These are phyloP conservation scores for Pterocarpus macrocarpus DNA, from an alignment of 306 rosid species.

Conservation along the genomic window DNA sequence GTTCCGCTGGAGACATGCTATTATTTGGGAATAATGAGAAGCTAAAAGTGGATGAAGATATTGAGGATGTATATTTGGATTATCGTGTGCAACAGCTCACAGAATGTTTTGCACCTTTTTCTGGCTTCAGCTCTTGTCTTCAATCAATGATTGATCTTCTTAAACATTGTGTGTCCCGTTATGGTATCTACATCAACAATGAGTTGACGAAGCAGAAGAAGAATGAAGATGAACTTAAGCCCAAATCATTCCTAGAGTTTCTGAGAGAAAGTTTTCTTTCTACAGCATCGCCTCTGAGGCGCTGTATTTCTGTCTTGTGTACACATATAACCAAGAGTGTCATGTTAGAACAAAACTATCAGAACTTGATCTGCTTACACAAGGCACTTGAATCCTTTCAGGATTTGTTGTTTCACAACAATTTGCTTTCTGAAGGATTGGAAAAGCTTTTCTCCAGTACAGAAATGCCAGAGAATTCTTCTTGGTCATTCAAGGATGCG, in stretches of 20 bases:
- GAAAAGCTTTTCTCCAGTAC: constrained; percentile 42
- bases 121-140: constrained; percentile 56
- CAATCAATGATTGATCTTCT: constrained; percentile 57
- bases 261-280: constrained; percentile 47
- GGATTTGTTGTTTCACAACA: constrained; percentile 42
- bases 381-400: constrained; percentile 53
- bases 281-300: constrained; percentile 16
- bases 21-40: constrained; percentile 65
- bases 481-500: background rate
- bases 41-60: constrained; percentile 54
- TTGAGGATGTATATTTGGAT: constrained; percentile 60
- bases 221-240: background rate
- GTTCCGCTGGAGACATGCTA: constrained; percentile 59
- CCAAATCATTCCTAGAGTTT: constrained; percentile 59
- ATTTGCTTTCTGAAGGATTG: constrained; percentile 39
- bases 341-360: constrained; percentile 35
- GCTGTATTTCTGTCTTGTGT: constrained; percentile 51
- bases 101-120: constrained; percentile 45
- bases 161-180: constrained; percentile 54
- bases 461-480: background rate
- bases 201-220: constrained; percentile 5
- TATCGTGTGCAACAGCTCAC: constrained; percentile 53
- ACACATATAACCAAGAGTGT: constrained; percentile 56
- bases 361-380: constrained; percentile 40
- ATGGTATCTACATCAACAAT: constrained; percentile 44